Percentiles rank a stretch among this genome's conserved stretches.
Evolutionary conservation across 139 green algal species (phyloP).

Genomic region (Chlorella sp.): DNA sequence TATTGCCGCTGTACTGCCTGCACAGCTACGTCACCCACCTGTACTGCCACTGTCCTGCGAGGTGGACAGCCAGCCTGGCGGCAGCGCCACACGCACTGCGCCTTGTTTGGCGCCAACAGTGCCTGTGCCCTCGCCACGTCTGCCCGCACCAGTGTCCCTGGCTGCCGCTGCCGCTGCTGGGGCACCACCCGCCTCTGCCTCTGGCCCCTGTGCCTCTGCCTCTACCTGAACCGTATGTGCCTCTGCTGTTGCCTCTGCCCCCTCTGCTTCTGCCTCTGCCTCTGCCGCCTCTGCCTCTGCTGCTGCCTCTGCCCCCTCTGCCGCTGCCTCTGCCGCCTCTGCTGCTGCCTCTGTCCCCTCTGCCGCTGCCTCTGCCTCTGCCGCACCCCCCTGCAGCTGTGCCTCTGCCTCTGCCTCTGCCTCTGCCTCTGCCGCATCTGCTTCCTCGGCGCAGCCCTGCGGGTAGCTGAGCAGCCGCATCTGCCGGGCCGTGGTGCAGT

Average conservation of each 20-base stretch:
- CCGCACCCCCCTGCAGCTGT: no score
- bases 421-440: neutral
- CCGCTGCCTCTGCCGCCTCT: neutral
- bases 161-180: neutral
- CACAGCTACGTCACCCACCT: no score
- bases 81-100: neutral
- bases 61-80: constrained; percentile 9
- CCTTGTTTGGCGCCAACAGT: neutral
- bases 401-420: neutral
- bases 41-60: neutral
- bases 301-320: neutral
- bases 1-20: no score
- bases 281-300: neutral
- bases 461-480: neutral
- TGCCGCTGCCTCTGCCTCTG: neutral
- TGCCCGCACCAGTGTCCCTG: neutral
- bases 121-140: neutral
- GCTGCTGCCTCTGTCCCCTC: neutral
- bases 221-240: no score
- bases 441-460: neutral
- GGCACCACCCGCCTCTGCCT: neutral
- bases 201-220: neutral
- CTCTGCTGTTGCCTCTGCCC: neutral
- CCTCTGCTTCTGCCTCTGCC: neutral
- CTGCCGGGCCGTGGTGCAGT: neutral